These are phyloP conservation scores for Phytopythium cucurbitacearum DNA, from an alignment of 352 stramenopile species.

Conservation along the genomic window DNA sequence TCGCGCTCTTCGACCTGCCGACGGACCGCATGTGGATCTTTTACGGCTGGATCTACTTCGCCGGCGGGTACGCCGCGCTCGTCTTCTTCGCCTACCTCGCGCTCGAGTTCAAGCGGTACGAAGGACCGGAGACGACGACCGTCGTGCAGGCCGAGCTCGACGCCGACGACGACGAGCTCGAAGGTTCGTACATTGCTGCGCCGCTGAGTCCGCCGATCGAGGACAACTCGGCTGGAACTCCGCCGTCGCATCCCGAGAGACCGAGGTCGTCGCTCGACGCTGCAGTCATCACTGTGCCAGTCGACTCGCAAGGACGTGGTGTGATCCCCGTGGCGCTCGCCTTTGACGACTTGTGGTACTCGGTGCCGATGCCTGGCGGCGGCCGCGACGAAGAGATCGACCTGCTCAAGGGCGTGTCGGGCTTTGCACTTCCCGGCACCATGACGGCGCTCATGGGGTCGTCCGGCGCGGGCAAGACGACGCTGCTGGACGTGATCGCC, in stretches of 20 bases:
- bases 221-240: neutral
- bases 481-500: constrained; percentile 93
- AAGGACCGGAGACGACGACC: constrained; percentile 40
- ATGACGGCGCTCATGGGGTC: constrained; percentile 77
- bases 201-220: constrained; percentile 1
- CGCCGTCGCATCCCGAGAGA: too few relatives aligned
- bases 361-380: constrained; percentile 36
- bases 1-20: constrained; percentile 46
- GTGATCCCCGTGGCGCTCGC: constrained; percentile 33
- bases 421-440: constrained; percentile 46
- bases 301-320: neutral
- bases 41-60: constrained; percentile 52
- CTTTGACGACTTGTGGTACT: constrained; percentile 57
- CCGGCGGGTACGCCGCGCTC: constrained; percentile 38
- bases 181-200: neutral
- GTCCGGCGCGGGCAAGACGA: constrained; percentile 89
- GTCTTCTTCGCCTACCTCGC: constrained; percentile 27
- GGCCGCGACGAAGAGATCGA: constrained; percentile 50
- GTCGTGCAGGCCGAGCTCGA: constrained; percentile 29
- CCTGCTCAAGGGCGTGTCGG: constrained; percentile 79
- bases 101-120: constrained; percentile 52
- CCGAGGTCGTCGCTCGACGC: too few relatives aligned
- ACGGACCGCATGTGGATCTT: constrained; percentile 53
- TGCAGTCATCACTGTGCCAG: neutral
- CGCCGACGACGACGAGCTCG: constrained; percentile 13